Base-by-base conservation (phyloP, 495 filamentous ascomycete species). In the Aspergillus homomorphus region DNA sequence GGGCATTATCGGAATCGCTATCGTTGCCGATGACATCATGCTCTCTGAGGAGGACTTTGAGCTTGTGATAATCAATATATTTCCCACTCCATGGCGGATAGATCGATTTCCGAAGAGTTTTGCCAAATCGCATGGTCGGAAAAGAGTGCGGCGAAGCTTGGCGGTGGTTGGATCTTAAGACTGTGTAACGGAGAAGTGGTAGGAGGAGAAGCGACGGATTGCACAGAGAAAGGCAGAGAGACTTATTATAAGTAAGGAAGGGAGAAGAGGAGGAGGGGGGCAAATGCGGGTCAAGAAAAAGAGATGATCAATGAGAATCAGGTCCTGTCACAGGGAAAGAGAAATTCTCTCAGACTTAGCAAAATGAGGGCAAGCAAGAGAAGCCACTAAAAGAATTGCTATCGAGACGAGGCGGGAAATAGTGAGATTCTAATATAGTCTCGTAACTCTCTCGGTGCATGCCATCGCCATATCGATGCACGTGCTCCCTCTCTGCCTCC, bases 31-130 rank as follows among this genome's bases (percentile, higher is more conserved):
- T 76, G 67, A 76, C 68, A 69, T 79, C 77, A 65, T 74, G 63
- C 64, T 98, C 94, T 26, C 89, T 85, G 44, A 98, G 76, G 42
- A 98, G 82, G 55, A 81, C 78, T 78, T 98, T 98, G 48, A 98
- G 84, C 78, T 92, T 96, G 59, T 80, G 75, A 68, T 98, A 98
- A 72, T 98, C 94, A 65, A 98, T 90, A 76, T 98, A 98, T 59
- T 93, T 82, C 63, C 86, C 87, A 67, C 85, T 87, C 95, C 95
- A 98, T 61, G 95, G 93, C 53, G 84, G 74, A 69, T 98, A 94
- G 60, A 89, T 81, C 12, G 90, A 86, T 58, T 82, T 82, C 51
- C 84, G 82, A 44, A 98, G 84, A 22, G 89, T 96, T 76, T 84
- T 91, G 44, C 92, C 94, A 79, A 96, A 98, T 59, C 89, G 87